Evolutionary conservation across 1,284 basidiomycete genomes (phyloP).

Genomic region (Heterobasidion occidentale): DNA sequence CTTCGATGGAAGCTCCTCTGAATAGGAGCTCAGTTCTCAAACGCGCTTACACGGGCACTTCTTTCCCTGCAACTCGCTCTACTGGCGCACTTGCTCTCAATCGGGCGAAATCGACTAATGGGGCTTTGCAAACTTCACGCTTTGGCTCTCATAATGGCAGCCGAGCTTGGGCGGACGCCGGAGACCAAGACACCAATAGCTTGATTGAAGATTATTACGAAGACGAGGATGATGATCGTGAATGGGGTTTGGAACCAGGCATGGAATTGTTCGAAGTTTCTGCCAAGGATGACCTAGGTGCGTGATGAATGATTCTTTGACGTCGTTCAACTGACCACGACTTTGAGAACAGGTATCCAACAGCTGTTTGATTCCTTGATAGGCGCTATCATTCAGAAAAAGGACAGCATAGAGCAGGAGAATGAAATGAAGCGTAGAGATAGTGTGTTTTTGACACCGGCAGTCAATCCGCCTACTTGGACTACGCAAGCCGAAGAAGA

Average conservation of each 20-base stretch:
- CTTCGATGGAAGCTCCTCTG: slow-evolving; percentile 7
- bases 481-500: slow-evolving; percentile 74
- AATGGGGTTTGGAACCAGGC: slow-evolving; percentile 72
- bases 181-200: slow-evolving; percentile 18
- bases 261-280: slow-evolving; percentile 84
- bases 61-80: slow-evolving; percentile 30
- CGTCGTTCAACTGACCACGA: not conserved
- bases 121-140: slow-evolving; percentile 26
- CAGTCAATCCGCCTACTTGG: slow-evolving; percentile 56
- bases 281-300: slow-evolving; percentile 76
- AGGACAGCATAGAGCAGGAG: slow-evolving; percentile 71
- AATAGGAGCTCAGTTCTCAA: slow-evolving; percentile 15
- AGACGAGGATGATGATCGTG: slow-evolving; percentile 42
- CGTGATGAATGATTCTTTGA: slow-evolving; percentile 18
- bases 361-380: slow-evolving; percentile 72
- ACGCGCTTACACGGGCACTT: slow-evolving; percentile 24
- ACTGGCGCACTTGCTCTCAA: slow-evolving; percentile 25
- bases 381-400: slow-evolving; percentile 64
- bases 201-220: slow-evolving; percentile 60
- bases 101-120: slow-evolving; percentile 38
- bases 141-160: slow-evolving; percentile 24
- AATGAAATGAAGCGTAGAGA: slow-evolving; percentile 72
- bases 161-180: slow-evolving; percentile 6
- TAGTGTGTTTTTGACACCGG: slow-evolving; percentile 63
- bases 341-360: slow-evolving; percentile 51